These are phyloP conservation scores for Cladosporium halotolerans DNA, from an alignment of 2,329 filamentous ascomycete genomes.

Conservation along the genomic window DNA sequence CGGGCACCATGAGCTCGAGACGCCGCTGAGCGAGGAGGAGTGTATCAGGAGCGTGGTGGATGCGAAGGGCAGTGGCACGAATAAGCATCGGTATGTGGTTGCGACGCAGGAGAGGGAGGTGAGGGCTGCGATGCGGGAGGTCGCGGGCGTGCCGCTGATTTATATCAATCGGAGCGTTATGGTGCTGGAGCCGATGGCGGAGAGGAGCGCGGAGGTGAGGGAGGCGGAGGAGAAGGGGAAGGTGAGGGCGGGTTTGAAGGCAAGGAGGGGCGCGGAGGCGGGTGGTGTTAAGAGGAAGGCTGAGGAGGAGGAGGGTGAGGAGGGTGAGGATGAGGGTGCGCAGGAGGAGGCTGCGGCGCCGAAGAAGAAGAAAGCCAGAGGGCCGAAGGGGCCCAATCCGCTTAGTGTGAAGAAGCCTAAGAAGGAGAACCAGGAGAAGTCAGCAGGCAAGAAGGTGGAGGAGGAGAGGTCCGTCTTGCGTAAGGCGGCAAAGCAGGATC, in stretches of 20 bases:
- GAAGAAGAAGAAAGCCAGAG: conserved; percentile 53
- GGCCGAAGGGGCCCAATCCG: conserved; percentile 65
- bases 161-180: conserved; percentile 76
- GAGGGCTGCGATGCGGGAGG: conserved; percentile 56
- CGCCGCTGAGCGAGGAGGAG: conserved; percentile 62
- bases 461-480: conserved; percentile 18
- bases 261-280: conserved; percentile 18
- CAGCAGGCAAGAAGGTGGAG: conserved; percentile 15
- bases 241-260: conserved; percentile 61
- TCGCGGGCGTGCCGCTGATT: conserved; percentile 68
- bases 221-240: conserved; percentile 67
- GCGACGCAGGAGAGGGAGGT: conserved; percentile 65
- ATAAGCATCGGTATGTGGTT: conserved; percentile 74
- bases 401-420: conserved; percentile 65
- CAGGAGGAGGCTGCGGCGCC: conserved; percentile 34
- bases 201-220: conserved; percentile 55
- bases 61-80: conserved; percentile 62
- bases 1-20: conserved; percentile 67
- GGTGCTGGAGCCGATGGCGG: conserved; percentile 72
- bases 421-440: conserved; percentile 33
- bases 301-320: conserved; percentile 23
- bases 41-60: conserved; percentile 73
- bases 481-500: conserved; percentile 24
- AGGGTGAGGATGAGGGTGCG: conserved; percentile 17
- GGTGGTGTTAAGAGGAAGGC: conserved; percentile 27